A percentile compares a stretch with the other conserved stretches of the same genome.
These are phyloP conservation scores for Coemansia sp. DNA, from an alignment of 192 early-diverging fungal species.

Conservation along the genomic window DNA sequence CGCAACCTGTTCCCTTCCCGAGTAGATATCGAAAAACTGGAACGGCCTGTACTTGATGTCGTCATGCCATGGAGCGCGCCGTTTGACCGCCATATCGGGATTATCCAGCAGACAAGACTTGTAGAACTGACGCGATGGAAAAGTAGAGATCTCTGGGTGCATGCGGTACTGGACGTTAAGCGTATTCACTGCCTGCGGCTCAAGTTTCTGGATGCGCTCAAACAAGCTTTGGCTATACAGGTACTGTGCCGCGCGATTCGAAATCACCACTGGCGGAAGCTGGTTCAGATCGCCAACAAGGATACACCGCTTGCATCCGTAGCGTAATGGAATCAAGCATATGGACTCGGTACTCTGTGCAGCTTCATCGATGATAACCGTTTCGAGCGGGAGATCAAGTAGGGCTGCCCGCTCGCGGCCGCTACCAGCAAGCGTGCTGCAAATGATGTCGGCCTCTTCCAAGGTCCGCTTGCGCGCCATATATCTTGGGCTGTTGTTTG, in stretches of 20 bases:
- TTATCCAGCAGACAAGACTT: slow-evolving; percentile 56
- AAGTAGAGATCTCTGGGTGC: slow-evolving; percentile 86
- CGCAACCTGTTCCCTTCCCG: too few species aligned
- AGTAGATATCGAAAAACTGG: too few species aligned
- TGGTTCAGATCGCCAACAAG: slow-evolving; percentile 95
- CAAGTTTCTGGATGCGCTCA: too few species aligned
- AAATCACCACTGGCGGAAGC: slow-evolving; percentile 81
- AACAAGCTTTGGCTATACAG: too few species aligned
- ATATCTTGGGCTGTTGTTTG: too few species aligned
- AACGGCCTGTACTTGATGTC: too few species aligned
- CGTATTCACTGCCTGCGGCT: slow-evolving; percentile 65
- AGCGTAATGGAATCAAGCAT: slow-evolving; percentile 84
- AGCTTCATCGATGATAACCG: slow-evolving; percentile 95
- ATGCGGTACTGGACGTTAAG: slow-evolving; percentile 96
- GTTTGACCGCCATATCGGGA: too few species aligned
- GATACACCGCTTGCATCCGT: slow-evolving; percentile 75
- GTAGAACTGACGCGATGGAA: slow-evolving; percentile 83
- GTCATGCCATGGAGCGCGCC: too few species aligned
- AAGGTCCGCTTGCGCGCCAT: too few species aligned
- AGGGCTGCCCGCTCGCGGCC: slow-evolving; percentile 8
- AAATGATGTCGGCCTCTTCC: too few species aligned
- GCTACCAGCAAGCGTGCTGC: too few species aligned
- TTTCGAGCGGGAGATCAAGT: slow-evolving; percentile 66
- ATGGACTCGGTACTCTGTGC: slow-evolving; percentile 88
- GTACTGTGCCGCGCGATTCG: too few species aligned